Conservation (phyloP, 345 rosid genomes). For the Aquilaria malaccensis region DNA sequence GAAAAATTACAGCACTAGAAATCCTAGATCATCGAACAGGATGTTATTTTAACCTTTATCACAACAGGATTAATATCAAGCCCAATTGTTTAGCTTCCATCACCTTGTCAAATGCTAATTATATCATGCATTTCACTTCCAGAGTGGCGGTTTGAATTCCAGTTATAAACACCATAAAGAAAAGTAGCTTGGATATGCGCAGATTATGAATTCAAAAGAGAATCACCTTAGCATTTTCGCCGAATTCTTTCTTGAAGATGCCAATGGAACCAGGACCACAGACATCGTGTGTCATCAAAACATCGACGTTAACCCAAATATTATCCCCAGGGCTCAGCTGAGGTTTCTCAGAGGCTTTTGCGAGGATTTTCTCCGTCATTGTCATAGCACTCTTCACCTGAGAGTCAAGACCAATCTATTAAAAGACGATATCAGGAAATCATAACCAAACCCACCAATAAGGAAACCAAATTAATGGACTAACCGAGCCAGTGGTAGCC, state of each 20-base stretch:
- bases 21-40: too few species aligned
- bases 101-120: too few species aligned
- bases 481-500: constrained; percentile 78
- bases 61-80: too few species aligned
- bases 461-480: constrained; percentile 6
- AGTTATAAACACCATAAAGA: too few species aligned
- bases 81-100: too few species aligned
- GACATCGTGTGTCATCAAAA: constrained; percentile 96
- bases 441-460: background rate
- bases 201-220: too few species aligned
- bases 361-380: constrained; percentile 91
- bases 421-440: background rate
- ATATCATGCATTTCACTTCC: too few species aligned
- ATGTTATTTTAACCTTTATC: too few species aligned
- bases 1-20: too few species aligned
- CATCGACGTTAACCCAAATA: constrained; percentile 87
- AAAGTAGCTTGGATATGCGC: too few species aligned
- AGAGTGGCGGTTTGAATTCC: too few species aligned
- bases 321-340: constrained; percentile 84
- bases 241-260: constrained; percentile 89
- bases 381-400: constrained; percentile 96
- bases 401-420: background rate
- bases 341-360: constrained; percentile 72
- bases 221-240: constrained; percentile 71
- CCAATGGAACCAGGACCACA: constrained; percentile 95